Percentiles rank a stretch among this genome's conserved stretches.
These are phyloP conservation scores for Pseudopithomyces maydicus DNA, from an alignment of 2,329 filamentous ascomycete genomes.

Conservation along the genomic window DNA sequence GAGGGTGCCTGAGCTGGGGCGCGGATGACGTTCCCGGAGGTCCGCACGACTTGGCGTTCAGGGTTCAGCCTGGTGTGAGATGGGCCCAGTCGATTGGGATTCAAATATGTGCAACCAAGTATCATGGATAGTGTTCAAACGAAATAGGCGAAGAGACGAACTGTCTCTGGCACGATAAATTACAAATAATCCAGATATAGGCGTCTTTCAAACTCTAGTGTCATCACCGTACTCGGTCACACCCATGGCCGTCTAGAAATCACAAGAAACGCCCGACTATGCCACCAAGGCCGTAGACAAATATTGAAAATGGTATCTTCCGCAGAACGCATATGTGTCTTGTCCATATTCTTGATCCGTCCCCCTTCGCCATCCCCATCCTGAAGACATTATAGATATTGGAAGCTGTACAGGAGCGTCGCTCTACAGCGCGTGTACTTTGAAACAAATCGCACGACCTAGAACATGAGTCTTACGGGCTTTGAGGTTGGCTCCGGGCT, in stretches of 20 bases:
- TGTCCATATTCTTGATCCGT: too few relatives aligned
- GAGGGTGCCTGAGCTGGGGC: conserved; percentile 7
- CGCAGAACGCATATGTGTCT: too few relatives aligned
- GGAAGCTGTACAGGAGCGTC: too few relatives aligned
- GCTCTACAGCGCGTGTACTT: background rate
- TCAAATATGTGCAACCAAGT: background rate
- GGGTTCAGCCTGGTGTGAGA: background rate
- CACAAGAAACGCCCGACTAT: background rate
- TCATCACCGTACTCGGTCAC: too few relatives aligned
- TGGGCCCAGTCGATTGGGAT: background rate
- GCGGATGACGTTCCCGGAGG: conserved; percentile 16
- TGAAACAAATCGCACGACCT: background rate
- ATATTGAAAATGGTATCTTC: too few relatives aligned
- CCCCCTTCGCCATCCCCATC: too few relatives aligned
- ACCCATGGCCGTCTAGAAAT: background rate
- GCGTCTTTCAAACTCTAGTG: too few relatives aligned
- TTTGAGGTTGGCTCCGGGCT: background rate
- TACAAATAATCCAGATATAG: too few relatives aligned
- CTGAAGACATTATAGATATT: too few relatives aligned
- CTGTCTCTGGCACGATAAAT: background rate
- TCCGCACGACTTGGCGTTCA: conserved; percentile 8
- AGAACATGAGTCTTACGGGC: background rate
- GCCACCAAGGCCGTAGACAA: too few relatives aligned
- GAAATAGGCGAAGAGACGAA: too few relatives aligned
- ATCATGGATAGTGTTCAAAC: too few relatives aligned